Evolutionary conservation across 345 rosid genomes (phyloP).

Genomic region (Moricandia moricandioides): DNA sequence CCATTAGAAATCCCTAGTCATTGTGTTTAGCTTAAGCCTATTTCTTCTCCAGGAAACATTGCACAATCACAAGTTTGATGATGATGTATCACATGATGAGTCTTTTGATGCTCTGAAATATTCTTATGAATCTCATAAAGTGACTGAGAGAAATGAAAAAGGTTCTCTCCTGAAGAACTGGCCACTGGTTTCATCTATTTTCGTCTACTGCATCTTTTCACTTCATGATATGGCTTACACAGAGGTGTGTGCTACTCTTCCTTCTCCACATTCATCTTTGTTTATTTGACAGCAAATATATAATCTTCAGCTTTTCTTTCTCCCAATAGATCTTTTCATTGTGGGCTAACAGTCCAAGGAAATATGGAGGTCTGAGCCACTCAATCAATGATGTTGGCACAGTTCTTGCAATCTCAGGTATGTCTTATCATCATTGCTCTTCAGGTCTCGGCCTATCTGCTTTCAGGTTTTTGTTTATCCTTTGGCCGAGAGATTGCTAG

Average conservation of each 20-base stretch:
- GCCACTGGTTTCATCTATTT: constrained; percentile 87
- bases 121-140: constrained; percentile 33
- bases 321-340: constrained; percentile 63
- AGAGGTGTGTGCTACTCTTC: constrained; percentile 49
- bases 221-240: constrained; percentile 96
- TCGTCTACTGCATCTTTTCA: constrained; percentile 80
- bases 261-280: constrained; percentile 6
- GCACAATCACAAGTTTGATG: constrained; percentile 51
- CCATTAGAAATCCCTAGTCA: neutral
- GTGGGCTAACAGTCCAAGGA: constrained; percentile 86
- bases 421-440: neutral
- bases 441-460: constrained; percentile 70
- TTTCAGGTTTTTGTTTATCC: constrained; percentile 70
- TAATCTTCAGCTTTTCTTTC: neutral
- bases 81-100: constrained; percentile 24
- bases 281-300: neutral
- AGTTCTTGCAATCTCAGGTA: constrained; percentile 78
- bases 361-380: constrained; percentile 68
- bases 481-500: constrained; percentile 52
- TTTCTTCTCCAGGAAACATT: constrained; percentile 57
- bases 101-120: constrained; percentile 47
- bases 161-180: constrained; percentile 62
- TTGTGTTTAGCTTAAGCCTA: constrained; percentile 5
- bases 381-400: constrained; percentile 64
- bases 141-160: constrained; percentile 25